These are phyloP conservation scores for Blastocystis sp. DNA, from an alignment of 352 stramenopile species.

Conservation along the genomic window DNA sequence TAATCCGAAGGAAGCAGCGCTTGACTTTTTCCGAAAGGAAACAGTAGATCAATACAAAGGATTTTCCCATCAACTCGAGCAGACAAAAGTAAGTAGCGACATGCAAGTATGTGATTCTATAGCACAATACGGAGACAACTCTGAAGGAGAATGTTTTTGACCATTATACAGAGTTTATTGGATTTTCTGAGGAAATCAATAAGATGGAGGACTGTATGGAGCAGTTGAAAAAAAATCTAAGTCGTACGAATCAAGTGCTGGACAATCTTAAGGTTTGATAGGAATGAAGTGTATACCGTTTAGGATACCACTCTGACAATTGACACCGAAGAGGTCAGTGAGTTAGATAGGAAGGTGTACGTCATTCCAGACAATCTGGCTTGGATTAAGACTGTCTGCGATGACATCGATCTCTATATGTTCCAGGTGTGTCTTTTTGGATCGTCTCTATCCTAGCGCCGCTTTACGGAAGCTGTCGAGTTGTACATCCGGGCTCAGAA, in stretches of 20 bases:
- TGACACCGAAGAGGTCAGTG: not conserved
- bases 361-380: conserved; percentile 39
- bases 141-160: conserved; percentile 54
- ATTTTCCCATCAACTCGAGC: conserved; percentile 5
- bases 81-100: not conserved
- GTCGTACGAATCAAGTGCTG: not conserved
- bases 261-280: conserved; percentile 16
- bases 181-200: conserved; percentile 10
- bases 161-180: conserved; percentile 56
- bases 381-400: conserved; percentile 59
- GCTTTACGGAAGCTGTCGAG: conserved; percentile 36
- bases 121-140: conserved; percentile 34
- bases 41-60: not conserved
- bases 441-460: not conserved
- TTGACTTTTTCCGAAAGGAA: conserved; percentile 16
- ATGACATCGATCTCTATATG: conserved; percentile 47
- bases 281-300: not conserved
- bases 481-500: conserved; percentile 49
- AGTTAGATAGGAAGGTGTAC: not conserved
- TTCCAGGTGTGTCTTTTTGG: not conserved
- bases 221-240: conserved; percentile 38
- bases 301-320: conserved; percentile 43
- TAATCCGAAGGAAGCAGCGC: conserved; percentile 23
- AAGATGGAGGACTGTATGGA: conserved; percentile 56
- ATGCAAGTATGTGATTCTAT: not conserved